A percentile compares a stretch with the other conserved stretches of the same genome.
Evolutionary conservation across 257 asterid genomes (phyloP).

Genomic region (Jasminum sambac): DNA sequence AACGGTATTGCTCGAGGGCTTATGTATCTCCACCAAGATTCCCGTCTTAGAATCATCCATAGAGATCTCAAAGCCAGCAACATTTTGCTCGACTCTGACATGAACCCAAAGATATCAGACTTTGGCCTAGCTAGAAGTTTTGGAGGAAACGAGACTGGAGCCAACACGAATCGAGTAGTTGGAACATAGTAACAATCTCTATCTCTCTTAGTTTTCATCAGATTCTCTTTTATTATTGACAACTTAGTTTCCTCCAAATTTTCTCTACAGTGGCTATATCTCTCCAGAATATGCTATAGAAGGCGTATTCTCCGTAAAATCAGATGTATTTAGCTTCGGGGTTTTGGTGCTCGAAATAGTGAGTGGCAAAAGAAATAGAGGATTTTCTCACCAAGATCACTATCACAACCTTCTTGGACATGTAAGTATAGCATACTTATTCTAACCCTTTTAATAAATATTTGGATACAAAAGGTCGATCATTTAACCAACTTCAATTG

Average conservation of each 20-base stretch:
- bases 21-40: slow-evolving; percentile 55
- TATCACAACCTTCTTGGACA: slow-evolving; percentile 43
- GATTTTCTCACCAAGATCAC: slow-evolving; percentile 26
- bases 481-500: neutral
- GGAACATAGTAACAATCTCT: neutral
- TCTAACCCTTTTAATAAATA: no score
- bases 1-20: slow-evolving; percentile 41
- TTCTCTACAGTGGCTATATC: slow-evolving; percentile 39
- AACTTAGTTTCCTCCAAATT: neutral
- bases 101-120: slow-evolving; percentile 61
- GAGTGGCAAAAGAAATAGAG: slow-evolving; percentile 33
- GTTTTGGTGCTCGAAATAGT: slow-evolving; percentile 35
- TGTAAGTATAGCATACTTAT: slow-evolving; percentile 22
- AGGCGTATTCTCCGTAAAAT: slow-evolving; percentile 34
- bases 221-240: neutral
- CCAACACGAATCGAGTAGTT: no score
- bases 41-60: slow-evolving; percentile 38
- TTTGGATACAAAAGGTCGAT: no score
- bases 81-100: slow-evolving; percentile 43
- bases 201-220: neutral
- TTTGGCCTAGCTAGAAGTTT: slow-evolving; percentile 53
- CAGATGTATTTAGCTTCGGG: slow-evolving; percentile 41
- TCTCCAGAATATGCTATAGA: slow-evolving; percentile 38
- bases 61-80: slow-evolving; percentile 61
- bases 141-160: slow-evolving; percentile 45